Conservation (phyloP, 805 yeast species). For the Teunomyces atbi region DNA sequence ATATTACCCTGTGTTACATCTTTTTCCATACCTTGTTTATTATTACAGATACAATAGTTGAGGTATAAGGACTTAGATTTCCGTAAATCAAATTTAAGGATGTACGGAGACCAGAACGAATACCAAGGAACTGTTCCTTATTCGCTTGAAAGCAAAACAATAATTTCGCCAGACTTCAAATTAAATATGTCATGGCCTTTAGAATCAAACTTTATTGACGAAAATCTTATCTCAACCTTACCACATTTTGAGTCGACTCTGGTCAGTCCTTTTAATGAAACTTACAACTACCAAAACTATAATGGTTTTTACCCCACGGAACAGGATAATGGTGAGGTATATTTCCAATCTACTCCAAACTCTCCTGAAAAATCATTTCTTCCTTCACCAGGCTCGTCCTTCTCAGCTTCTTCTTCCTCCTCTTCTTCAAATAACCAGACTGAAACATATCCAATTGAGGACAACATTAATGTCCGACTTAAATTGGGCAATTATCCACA, state of each 20-base stretch:
- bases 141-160: neutral
- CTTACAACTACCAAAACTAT: neutral
- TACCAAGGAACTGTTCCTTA: neutral
- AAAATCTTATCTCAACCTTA: neutral
- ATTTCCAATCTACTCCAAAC: neutral
- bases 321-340: neutral
- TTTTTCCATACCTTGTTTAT: neutral
- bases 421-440: no score
- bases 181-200: neutral
- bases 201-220: neutral
- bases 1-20: neutral
- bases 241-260: constrained; percentile 1
- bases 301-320: neutral
- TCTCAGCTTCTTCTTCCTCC: neutral
- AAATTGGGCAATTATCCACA: constrained; percentile 5
- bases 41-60: neutral
- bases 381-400: neutral
- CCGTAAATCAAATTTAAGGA: neutral
- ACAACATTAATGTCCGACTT: constrained; percentile 9
- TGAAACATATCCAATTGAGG: neutral
- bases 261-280: neutral
- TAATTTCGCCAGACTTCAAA: neutral
- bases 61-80: no score
- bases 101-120: neutral
- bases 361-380: neutral